Base-by-base conservation (phyloP, 306 rosid genomes). In the Lathyrus sativus region DNA sequence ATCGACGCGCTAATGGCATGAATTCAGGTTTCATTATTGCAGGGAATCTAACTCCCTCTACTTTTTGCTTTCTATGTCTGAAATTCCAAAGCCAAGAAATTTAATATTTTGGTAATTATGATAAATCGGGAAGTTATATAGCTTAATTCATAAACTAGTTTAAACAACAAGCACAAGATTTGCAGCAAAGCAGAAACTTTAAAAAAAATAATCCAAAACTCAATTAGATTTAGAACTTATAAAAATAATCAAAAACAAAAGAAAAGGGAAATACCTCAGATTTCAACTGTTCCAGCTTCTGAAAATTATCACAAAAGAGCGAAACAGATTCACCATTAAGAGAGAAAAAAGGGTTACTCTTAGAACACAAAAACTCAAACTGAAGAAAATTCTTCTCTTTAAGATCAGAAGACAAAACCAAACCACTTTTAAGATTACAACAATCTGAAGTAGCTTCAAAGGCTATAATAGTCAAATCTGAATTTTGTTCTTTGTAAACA, bases 331-430 rank as follows among this genome's bases (percentile, higher is more conserved):
- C 55, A 12, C 4, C 12, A 64, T 88, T 78, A 31, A 91, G 7
- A 60, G 41, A 56, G 71, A 86, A 83, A 51, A 0, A 0, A 24
- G 74, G 33, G 48, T 0, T 48, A 1, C 0, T 38, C 55, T 74
- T 75, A 39, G 71, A 39, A 48, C 74, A 38, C 1, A 91, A 71
- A 59, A 85, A 86, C 6, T 62, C 67, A 61, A 61, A 61, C 5
- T 62, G 73, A 63, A 6, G 28, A 44, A 85, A 82, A 7, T 29
- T 11, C 19, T 39, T 24, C 28, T 67, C 49, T 51, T 14, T 60
- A 6, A 77, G 80, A 14, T 12, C n/a, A 9, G 53, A 15, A n/a
- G 89, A 69, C 12, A 72, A 15, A 71, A 80, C 66, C 70, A 75
- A 67, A 35, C 17, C 48, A 37, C 5, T 26, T 37, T 33, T 26